Percentiles rank a stretch among this genome's conserved stretches.
Evolutionary conservation across 305 asterid genomes (phyloP).

Genomic region (Fraxinus ornus): DNA sequence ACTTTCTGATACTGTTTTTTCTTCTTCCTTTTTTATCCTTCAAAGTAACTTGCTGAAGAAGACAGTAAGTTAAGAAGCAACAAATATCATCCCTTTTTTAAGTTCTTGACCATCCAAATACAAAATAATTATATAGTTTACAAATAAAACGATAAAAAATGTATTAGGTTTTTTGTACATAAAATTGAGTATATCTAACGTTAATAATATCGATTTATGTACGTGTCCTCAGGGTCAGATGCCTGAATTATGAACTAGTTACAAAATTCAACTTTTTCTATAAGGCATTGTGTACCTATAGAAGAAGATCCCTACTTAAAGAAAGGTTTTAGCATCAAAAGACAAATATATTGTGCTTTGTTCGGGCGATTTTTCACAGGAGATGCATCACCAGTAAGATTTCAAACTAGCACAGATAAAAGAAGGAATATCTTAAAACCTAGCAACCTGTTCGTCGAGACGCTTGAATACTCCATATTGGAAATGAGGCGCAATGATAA

Average conservation of each 20-base stretch:
- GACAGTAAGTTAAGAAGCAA: no score
- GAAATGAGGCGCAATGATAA: slow-evolving; percentile 55
- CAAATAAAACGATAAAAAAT: no score
- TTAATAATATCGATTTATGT: no score
- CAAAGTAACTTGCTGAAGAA: no score
- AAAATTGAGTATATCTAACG: background rate
- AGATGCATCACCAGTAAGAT: background rate
- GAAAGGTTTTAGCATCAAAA: background rate
- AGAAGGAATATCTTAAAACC: slow-evolving; percentile 9
- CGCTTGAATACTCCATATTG: slow-evolving; percentile 79
- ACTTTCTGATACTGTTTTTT: background rate
- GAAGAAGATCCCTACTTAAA: background rate
- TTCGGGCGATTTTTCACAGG: background rate
- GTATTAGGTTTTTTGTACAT: no score
- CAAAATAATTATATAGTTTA: no score
- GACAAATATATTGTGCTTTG: background rate
- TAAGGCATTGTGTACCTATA: background rate
- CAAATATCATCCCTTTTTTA: no score
- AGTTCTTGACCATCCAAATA: no score
- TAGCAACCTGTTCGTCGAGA: slow-evolving; percentile 67
- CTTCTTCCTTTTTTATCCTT: background rate
- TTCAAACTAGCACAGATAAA: background rate
- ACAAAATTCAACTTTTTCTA: no score
- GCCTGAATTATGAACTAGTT: no score
- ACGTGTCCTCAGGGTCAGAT: background rate